Base-by-base conservation (phyloP, 495 filamentous ascomycete genomes). In the Talaromyces ruber region DNA sequence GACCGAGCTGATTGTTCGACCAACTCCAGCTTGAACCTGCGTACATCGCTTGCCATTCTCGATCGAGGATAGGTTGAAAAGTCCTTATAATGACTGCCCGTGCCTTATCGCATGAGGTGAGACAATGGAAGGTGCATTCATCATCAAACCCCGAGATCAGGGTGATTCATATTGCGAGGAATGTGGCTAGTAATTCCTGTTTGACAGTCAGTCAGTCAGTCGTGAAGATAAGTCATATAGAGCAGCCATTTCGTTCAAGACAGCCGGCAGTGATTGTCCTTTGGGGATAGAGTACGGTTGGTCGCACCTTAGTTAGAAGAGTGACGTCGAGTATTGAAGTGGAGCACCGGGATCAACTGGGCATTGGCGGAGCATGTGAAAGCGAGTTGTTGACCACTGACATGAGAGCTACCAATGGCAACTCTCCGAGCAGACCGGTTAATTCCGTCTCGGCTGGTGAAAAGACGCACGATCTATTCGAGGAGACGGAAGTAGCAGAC, bases 1-100 rank as follows among this genome's bases (percentile, higher is more conserved):
- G 65, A 61, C 21, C 25, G 26, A 47, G 56, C 58, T 2, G 25
- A 39, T 12, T 64, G 37, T 32, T 63, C 61, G 24, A 63, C 21
- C 34, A 55, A 47, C 43, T 60, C 59, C 28, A 45, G 59, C 28
- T 51, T 60, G 58, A 60, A 60, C 29, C 59, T 60, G 39, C 59
- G 59, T n/a, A 6, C 59, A 34, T 57, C 54, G 54, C 54, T 57
- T 32, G 54, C 54, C 54, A 57, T 57, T 30, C 26, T 57, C n/a
- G 21, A 34, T 22, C 6, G 22, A 18, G 50, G 9, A 18, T 18
- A 57, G 12, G 28, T 18, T 57, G 18, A 14, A 34, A 34, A 16
- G 1, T 34, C 26, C 6, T 25, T 30, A 28, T 34, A 22, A 16
- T 16, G 12, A 21, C 3, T 34, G 18, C 14, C 29, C 54, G 54